A percentile compares a stretch with the other conserved stretches of the same genome.
These are phyloP conservation scores for Phylloporus sp. DNA, from an alignment of 768 basidiomycete genomes.

Conservation along the genomic window DNA sequence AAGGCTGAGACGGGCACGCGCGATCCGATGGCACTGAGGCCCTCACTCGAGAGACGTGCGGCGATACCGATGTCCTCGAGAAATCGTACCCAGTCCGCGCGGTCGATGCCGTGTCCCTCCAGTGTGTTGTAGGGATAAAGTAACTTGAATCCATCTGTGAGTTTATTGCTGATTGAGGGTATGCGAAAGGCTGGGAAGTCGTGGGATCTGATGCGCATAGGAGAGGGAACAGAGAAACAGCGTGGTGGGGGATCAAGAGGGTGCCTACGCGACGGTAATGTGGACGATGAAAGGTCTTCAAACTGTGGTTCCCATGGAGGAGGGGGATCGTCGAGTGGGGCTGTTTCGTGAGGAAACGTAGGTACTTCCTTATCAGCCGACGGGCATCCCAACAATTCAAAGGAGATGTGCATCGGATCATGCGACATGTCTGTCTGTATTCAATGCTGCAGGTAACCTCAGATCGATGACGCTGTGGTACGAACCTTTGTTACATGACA, in stretches of 20 bases:
- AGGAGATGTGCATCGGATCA: not conserved
- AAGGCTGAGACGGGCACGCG: slow-evolving; percentile 15
- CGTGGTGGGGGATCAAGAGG: slow-evolving; percentile 31
- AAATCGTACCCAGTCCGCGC: slow-evolving; percentile 29
- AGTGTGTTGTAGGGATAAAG: slow-evolving; percentile 25
- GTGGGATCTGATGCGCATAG: slow-evolving; percentile 23
- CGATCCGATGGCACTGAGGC: slow-evolving; percentile 23
- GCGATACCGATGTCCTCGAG: slow-evolving; percentile 27
- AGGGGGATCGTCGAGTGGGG: slow-evolving; percentile 16
- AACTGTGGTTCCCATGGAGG: slow-evolving; percentile 29
- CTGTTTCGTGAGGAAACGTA: not conserved
- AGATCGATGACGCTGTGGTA: not conserved
- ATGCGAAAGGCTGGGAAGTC: slow-evolving; percentile 28
- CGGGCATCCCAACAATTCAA: not conserved
- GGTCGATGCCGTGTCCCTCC: slow-evolving; percentile 27
- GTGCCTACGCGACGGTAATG: slow-evolving; percentile 2
- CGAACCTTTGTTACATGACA: slow-evolving; percentile 2
- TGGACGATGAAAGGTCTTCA: slow-evolving; percentile 14
- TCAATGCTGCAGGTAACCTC: not conserved
- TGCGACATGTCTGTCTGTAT: slow-evolving; percentile 9
- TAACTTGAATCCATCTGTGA: slow-evolving; percentile 24
- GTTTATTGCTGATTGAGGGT: slow-evolving; percentile 16
- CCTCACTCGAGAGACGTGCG: slow-evolving; percentile 22
- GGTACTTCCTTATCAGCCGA: not conserved
- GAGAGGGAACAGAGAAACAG: slow-evolving; percentile 29